Base-by-base conservation (phyloP, 2,329 filamentous ascomycete species). In the Colletotrichum theobromicola region DNA sequence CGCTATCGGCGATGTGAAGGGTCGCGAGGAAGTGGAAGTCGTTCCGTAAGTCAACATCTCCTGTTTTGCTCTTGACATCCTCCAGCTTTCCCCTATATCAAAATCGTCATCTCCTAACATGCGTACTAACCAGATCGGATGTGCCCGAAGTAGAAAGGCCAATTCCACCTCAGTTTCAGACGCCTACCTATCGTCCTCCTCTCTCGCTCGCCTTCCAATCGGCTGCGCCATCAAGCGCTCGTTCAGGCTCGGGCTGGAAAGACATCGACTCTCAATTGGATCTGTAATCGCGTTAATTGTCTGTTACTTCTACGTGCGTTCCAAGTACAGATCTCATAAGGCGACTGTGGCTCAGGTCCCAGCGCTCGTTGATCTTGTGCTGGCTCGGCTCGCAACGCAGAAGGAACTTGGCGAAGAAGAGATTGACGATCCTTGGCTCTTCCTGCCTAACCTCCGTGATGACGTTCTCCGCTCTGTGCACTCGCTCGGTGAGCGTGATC, bases 141-240 rank as follows among this genome's bases (percentile, higher is more conserved):
- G 85, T 90, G 88, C 87, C 90, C 83, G 88, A 93, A 86, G 92
- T 92, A 96, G 94, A 95, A 87, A 90, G 88, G 84, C 87, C 88
- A 84, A 86, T 90, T 88, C 90, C 90, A 86, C 85, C 87, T 84
- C 87, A 89, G 85, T 92, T 91, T 81, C 88, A 88, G 83, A 83
- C 84, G 86, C 88, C 88, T 87, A 87, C 84, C 91, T 98, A 89
- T 91, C 92, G 85, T 96, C 94, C 87, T 94, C 91, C 88, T 97
- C 95, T 89, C 94, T 98, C 93, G 94, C 96, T 90, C 91, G 94
- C 85, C 90, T 98, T 93, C 91, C 96, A 87, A 89, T 98, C 93
- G 83, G 87, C 87, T 98, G 95, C 86, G 91, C 94, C 85, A 80
- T 95, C 93, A 91, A 91, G 84, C 90, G 94, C 88, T 94, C 93